These are phyloP conservation scores for Rosa hybrid DNA, from an alignment of 331 rosid species.

Conservation along the genomic window DNA sequence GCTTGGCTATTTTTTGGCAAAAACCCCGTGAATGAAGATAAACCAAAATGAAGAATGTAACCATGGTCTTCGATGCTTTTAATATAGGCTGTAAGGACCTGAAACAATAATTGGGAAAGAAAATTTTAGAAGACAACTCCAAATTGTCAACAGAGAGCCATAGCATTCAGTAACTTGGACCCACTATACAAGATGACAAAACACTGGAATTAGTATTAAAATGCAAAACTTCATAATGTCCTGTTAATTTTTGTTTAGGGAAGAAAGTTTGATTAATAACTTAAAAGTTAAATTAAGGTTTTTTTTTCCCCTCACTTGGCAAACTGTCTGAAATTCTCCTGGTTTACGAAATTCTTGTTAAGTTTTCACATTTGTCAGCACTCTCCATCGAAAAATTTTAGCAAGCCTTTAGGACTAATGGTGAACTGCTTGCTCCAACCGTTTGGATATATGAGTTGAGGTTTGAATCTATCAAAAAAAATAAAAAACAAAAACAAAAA, in stretches of 20 bases:
- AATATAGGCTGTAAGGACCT: slow-evolving; percentile 82
- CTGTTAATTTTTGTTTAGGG: neutral
- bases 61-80: slow-evolving; percentile 98
- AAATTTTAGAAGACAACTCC: slow-evolving; percentile 9
- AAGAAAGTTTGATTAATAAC: neutral
- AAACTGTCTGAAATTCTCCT: neutral
- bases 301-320: neutral
- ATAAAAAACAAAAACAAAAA: too few species aligned
- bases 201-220: neutral
- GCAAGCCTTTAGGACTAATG: neutral
- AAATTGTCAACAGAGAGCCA: neutral
- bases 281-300: neutral
- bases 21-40: slow-evolving; percentile 76
- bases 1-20: slow-evolving; percentile 58
- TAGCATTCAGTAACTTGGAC: neutral
- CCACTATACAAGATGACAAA: neutral
- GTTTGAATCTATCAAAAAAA: too few species aligned
- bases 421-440: too few species aligned
- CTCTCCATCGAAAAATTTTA: neutral
- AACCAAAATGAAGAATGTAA: slow-evolving; percentile 93
- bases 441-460: too few species aligned
- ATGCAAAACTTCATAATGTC: neutral
- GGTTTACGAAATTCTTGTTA: neutral
- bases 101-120: slow-evolving; percentile 24
- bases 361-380: neutral